Percentiles rank a stretch among this genome's conserved stretches.
Conservation (phyloP, 2,329 filamentous ascomycete genomes). For the Blastomyces gilchristii region DNA sequence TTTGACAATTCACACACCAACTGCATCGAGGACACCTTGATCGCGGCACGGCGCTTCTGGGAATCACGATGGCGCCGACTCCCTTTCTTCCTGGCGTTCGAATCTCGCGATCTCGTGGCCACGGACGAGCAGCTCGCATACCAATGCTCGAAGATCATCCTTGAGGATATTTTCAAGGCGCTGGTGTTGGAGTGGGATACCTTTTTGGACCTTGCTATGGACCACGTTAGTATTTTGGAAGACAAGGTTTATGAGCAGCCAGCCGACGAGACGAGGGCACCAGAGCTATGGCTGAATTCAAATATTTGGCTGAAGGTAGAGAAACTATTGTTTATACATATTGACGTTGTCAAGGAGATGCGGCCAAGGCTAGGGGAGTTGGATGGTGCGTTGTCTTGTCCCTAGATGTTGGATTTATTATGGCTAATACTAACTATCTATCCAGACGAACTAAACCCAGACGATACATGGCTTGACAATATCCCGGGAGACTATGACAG, state of each 20-base stretch:
- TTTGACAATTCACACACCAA: conserved; percentile 43
- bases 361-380: conserved; percentile 35
- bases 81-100: conserved; percentile 40
- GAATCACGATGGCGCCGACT: conserved; percentile 45
- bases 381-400: conserved; percentile 18
- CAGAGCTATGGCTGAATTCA: conserved; percentile 44
- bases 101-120: conserved; percentile 28
- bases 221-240: conserved; percentile 42
- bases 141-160: conserved; percentile 43
- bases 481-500: conserved; percentile 37
- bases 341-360: conserved; percentile 40
- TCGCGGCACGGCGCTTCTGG: conserved; percentile 41
- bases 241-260: conserved; percentile 46
- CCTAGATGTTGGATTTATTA: not conserved
- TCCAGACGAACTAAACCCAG: conserved; percentile 20
- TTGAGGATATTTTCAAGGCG: conserved; percentile 42
- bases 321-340: conserved; percentile 42
- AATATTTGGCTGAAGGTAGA: conserved; percentile 44
- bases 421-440: not conserved
- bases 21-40: conserved; percentile 40
- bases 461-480: conserved; percentile 33
- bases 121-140: conserved; percentile 36
- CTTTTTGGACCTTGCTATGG: conserved; percentile 37
- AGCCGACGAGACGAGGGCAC: conserved; percentile 43
- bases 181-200: conserved; percentile 38